A percentile compares a stretch with the other conserved stretches of the same genome.
These are phyloP conservation scores for Aspergillus sp. DNA, from an alignment of 2,329 filamentous ascomycete genomes.

Conservation along the genomic window DNA sequence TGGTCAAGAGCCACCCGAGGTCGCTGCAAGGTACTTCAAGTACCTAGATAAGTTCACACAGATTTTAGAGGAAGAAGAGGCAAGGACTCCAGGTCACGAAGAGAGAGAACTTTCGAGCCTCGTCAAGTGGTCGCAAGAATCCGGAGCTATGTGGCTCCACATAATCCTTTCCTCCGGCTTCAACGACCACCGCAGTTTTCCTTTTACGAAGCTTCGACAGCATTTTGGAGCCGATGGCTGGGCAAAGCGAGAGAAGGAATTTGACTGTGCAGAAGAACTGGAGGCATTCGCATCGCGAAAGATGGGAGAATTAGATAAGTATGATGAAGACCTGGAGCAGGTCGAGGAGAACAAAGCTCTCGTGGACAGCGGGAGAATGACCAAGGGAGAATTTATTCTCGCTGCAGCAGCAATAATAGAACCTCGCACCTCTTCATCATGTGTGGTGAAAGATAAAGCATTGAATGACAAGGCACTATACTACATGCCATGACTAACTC, in stretches of 20 bases:
- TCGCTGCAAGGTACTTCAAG: conserved; percentile 30
- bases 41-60: conserved; percentile 34
- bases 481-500: accelerated
- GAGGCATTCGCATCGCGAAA: conserved; percentile 31
- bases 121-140: conserved; percentile 36
- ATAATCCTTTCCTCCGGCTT: conserved; percentile 39
- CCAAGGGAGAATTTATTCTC: conserved; percentile 26
- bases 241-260: conserved; percentile 24
- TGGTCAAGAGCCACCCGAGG: conserved; percentile 24
- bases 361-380: conserved; percentile 32
- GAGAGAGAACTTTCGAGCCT: conserved; percentile 35
- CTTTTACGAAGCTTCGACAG: conserved; percentile 31
- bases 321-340: conserved; percentile 36
- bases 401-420: neutral
- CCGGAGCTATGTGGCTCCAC: conserved; percentile 41
- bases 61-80: conserved; percentile 37
- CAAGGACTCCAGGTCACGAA: conserved; percentile 26
- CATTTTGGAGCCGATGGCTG: conserved; percentile 25
- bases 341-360: conserved; percentile 32
- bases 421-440: too few species aligned
- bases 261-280: conserved; percentile 22
- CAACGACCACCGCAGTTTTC: conserved; percentile 34
- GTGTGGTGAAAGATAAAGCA: too few species aligned
- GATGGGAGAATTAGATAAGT: conserved; percentile 30
- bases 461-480: too few species aligned